Evolutionary conservation across 306 rosid genomes (phyloP).

Genomic region (Echinosophora koreensis): DNA sequence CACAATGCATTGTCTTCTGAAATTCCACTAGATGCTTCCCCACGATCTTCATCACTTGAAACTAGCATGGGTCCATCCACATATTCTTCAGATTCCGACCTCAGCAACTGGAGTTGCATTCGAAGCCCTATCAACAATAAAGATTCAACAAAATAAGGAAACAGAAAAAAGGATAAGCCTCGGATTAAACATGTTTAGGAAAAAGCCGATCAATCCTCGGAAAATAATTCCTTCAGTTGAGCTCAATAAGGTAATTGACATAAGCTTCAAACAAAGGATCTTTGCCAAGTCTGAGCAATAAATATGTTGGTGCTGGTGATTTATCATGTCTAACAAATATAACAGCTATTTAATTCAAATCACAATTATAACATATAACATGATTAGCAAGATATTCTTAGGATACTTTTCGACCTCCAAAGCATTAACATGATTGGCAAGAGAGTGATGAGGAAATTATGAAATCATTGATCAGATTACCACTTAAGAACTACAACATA

Average conservation of each 20-base stretch:
- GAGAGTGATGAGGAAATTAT: conserved; percentile 14
- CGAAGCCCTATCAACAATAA: conserved; percentile 73
- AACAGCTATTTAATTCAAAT: conserved; percentile 35
- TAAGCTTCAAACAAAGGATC: background rate
- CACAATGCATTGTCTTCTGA: conserved; percentile 42
- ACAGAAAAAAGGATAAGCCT: background rate
- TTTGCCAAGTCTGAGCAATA: conserved; percentile 3
- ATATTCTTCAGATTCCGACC: conserved; percentile 75
- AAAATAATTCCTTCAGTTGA: conserved; percentile 7
- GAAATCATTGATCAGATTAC: conserved; percentile 19
- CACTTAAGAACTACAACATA: conserved; percentile 2
- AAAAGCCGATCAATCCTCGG: conserved; percentile 12
- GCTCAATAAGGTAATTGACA: background rate
- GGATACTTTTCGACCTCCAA: conserved; percentile 12
- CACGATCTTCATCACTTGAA: conserved; percentile 85
- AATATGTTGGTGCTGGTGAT: conserved; percentile 7
- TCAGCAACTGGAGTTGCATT: conserved; percentile 93
- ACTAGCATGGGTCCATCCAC: conserved; percentile 66
- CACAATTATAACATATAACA: conserved; percentile 6
- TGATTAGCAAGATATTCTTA: conserved; percentile 28
- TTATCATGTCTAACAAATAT: conserved; percentile 8
- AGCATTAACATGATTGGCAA: conserved; percentile 9
- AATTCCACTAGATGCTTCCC: conserved; percentile 50
- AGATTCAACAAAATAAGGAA: conserved; percentile 30
- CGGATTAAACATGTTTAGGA: background rate